Evolutionary conservation across 2,329 filamentous ascomycete species (phyloP).

Genomic region (Phaeosphaeriaceae sp.): DNA sequence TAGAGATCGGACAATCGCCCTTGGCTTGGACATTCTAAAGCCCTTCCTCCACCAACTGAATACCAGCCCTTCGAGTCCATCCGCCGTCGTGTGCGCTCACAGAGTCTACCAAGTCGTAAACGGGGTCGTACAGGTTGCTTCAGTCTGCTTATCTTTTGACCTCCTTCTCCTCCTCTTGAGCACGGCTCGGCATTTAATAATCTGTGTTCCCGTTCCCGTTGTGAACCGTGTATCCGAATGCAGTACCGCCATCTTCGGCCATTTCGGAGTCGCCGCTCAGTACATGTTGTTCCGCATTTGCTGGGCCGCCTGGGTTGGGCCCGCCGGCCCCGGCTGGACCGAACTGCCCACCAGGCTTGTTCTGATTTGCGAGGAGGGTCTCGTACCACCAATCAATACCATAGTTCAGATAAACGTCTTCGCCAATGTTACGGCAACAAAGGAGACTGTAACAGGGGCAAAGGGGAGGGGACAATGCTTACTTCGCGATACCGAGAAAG

Average conservation of each 20-base stretch:
- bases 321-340: conserved; percentile 42
- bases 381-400: conserved; percentile 63
- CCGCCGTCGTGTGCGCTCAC: no score
- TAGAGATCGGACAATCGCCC: no score
- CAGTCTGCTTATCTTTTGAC: not conserved
- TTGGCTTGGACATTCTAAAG: no score
- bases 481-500: conserved; percentile 97
- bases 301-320: conserved; percentile 44
- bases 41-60: no score
- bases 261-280: conserved; percentile 54
- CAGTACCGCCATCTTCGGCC: conserved; percentile 49
- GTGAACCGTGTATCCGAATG: conserved; percentile 51
- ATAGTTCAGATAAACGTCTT: conserved; percentile 57
- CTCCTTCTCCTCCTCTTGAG: conserved; percentile 9
- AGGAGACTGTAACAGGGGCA: conserved; percentile 37
- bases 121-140: no score
- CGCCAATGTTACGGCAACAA: conserved; percentile 47
- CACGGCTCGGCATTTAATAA: conserved; percentile 40
- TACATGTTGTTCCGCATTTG: conserved; percentile 50
- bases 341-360: conserved; percentile 56
- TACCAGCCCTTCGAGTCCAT: no score
- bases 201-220: conserved; percentile 49
- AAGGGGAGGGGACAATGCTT: conserved; percentile 54
- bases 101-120: no score
- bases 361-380: conserved; percentile 79